Conservation (phyloP, 2,329 filamentous ascomycete species). For the Periconia macrospinosa region DNA sequence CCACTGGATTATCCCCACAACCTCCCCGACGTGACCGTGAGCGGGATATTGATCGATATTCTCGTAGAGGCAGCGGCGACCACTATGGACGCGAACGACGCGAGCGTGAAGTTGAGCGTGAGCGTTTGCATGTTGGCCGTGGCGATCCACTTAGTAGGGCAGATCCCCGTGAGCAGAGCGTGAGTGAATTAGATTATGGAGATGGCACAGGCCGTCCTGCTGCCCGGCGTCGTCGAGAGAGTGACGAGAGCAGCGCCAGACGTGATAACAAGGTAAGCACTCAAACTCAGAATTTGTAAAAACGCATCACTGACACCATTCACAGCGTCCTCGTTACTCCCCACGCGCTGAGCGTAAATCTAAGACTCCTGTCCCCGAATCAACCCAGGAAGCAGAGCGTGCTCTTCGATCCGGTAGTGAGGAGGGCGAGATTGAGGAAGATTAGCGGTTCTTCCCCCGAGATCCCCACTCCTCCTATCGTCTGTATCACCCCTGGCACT, state of each 20-base stretch:
- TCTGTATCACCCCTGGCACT: too few relatives aligned
- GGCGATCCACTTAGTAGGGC: constrained; percentile 59
- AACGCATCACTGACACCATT: constrained; percentile 7
- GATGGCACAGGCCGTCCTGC: constrained; percentile 59
- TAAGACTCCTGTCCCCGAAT: constrained; percentile 54
- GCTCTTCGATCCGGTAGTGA: constrained; percentile 84
- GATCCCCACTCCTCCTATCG: neutral
- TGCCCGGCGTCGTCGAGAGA: constrained; percentile 72
- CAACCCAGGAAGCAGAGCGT: constrained; percentile 60
- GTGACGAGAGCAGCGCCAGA: constrained; percentile 57
- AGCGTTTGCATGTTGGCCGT: constrained; percentile 71
- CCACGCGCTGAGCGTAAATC: constrained; percentile 59
- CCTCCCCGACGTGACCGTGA: constrained; percentile 48
- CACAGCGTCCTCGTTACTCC: constrained; percentile 52
- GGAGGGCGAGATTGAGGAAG: constrained; percentile 96
- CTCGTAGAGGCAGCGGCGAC: constrained; percentile 63
- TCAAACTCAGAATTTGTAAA: neutral
- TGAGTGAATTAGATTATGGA: constrained; percentile 90
- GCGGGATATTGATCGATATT: constrained; percentile 45
- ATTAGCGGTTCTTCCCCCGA: constrained; percentile 30
- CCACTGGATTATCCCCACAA: constrained; percentile 61
- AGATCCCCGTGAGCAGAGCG: constrained; percentile 70
- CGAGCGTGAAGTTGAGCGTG: constrained; percentile 86
- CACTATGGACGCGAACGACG: constrained; percentile 85
- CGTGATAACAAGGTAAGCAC: constrained; percentile 48